Conservation (phyloP, 2,329 filamentous ascomycete genomes). For the Ophiocordyceps camponoti-floridani region DNA sequence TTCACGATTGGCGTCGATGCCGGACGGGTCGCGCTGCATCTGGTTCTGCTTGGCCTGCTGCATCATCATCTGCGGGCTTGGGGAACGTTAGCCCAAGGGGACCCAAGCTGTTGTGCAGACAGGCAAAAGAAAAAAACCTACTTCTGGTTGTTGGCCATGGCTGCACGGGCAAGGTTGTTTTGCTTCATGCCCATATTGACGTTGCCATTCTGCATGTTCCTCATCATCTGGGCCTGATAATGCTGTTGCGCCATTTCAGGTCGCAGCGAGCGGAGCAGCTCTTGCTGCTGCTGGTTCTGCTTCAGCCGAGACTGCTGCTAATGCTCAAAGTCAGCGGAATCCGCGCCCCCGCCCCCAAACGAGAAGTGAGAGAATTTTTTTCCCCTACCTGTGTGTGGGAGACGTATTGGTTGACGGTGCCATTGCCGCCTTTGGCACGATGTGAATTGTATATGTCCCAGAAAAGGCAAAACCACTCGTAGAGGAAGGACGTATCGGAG, state of each 20-base stretch:
- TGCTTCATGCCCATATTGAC: slow-evolving; percentile 42
- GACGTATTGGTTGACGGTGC: slow-evolving; percentile 57
- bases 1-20: slow-evolving; percentile 69
- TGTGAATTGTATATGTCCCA: slow-evolving; percentile 90
- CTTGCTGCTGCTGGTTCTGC: slow-evolving; percentile 53
- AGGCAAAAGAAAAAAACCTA: slow-evolving; percentile 20
- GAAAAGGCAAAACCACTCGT: slow-evolving; percentile 94
- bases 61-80: slow-evolving; percentile 54
- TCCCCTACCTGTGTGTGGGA: slow-evolving; percentile 58
- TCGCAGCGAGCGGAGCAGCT: slow-evolving; percentile 58
- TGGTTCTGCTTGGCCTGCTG: slow-evolving; percentile 56
- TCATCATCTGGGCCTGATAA: slow-evolving; percentile 47
- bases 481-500: slow-evolving; percentile 67
- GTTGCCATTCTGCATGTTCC: slow-evolving; percentile 41
- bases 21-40: slow-evolving; percentile 77
- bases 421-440: slow-evolving; percentile 47
- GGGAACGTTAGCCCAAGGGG: not conserved
- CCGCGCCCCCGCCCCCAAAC: not conserved
- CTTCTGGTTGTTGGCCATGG: slow-evolving; percentile 65
- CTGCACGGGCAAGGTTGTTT: slow-evolving; percentile 49
- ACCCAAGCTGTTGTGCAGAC: not conserved
- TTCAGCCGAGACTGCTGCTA: slow-evolving; percentile 52
- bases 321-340: not conserved
- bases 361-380: not conserved
- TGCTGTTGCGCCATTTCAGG: slow-evolving; percentile 40